Base-by-base conservation (phyloP, 768 basidiomycete species). In the Leccinum ochraceum region DNA sequence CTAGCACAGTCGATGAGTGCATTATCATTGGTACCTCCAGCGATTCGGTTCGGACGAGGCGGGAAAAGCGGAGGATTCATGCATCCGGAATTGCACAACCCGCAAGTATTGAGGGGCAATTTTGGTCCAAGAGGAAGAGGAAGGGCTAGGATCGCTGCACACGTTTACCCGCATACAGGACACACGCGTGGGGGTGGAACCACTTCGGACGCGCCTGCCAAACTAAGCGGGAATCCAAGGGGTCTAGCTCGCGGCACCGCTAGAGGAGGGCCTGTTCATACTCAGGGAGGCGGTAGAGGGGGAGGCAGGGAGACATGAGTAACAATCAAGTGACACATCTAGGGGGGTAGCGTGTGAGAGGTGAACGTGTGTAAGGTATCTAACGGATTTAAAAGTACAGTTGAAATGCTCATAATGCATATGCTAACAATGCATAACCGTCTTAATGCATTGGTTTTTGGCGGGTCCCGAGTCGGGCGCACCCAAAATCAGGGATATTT, bases 1-100 rank as follows among this genome's bases (percentile, higher is more conserved):
- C 78, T 92, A 14, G 69, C 84, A 20, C 71, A 77, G 26, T 79
- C 79, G 1, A 73, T 83, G 67, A 74, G 73, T 57, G 73, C 81
- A 30, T 75, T 84, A 65, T 77, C 84, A 9, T 81, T 92, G 58
- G 83, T 92, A 1, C 90, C 90, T 4, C 74, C 83, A 3, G 80
- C 87, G 0, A 81, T 92, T 46, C 81, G 86, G 13, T 93, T 93
- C 61, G 90, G 90, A 26, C 80, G 89, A 42, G 91, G 91, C 0
- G 86, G 85, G 4, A 83, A 80, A 64, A 75, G 70, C 22, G 81
- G 81, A 28, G 86, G 83, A 7, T 83, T 87, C 62, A 77, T 70
- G 37, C 73, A 77, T 53, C 70, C 71, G 8, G 71, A 73, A 56
- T 28, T 67, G 42, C 72, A 74, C 44, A 74, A 75, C 24, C 74